Base-by-base conservation (phyloP, 2,329 filamentous ascomycete genomes). In the Talaromyces atroroseus region DNA sequence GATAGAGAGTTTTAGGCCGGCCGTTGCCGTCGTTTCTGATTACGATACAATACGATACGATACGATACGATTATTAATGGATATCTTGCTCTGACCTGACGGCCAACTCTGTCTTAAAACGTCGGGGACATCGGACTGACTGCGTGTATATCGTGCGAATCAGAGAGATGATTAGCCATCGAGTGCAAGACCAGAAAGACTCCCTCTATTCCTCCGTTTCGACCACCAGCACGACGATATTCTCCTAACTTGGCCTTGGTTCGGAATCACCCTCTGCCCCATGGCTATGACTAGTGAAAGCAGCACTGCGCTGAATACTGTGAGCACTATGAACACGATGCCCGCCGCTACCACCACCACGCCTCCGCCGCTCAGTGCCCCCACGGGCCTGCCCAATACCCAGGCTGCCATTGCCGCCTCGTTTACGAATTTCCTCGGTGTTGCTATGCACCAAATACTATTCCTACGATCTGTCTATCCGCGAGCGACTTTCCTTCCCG, bases 401-500 rank as follows among this genome's bases (percentile, higher is more conserved):
- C 75, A 83, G 76, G 66, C 80, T 69, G 70, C 76, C 52, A 82
- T 92, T 62, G 80, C 92, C 61, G 74, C 78, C 57, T 82, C 85
- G 52, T 92, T 95, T 74, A 83, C 82, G 60, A 83, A 86, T 66
- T 96, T 96, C 75, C 82, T 96, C 56, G 89, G 86, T 59, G 84
- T 92, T 60, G 83, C 88, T 64, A 83, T 92, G 61, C 92, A 96
- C 78, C 89, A 90, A 58, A 86, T 96, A 65, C 83, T 96, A 63
- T 92, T 86, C 77, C 85, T 94, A 66, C 88, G 92, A 64, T 73
- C 74, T 58, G 83, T 96, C 66, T 96, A 96, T 72, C 90, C 92
- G 0, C 72, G 76, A 49, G 74, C 82, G 26, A 89, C 90, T 36
- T 96, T 96, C 74, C 82, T 92, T 57, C 84, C 87, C 44, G 83